These are phyloP conservation scores for Quercus phellos DNA, from an alignment of 331 rosid genomes.

Conservation along the genomic window DNA sequence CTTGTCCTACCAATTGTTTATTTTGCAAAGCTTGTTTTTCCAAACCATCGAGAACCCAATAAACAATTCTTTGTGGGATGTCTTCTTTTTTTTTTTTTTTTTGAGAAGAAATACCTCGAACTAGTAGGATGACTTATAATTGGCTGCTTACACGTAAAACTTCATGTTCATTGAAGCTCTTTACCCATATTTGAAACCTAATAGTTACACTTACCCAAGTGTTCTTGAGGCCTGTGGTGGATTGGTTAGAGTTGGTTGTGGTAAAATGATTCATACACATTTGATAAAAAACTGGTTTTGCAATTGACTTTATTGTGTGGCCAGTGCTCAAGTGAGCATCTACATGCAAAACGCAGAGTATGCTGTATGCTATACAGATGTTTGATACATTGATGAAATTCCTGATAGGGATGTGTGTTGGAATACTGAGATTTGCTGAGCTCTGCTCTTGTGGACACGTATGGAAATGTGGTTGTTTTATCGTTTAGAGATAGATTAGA, in stretches of 20 bases:
- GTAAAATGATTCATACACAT: constrained; percentile 44
- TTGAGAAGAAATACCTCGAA: too few species aligned
- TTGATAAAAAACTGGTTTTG: constrained; percentile 50
- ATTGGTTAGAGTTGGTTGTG: constrained; percentile 40
- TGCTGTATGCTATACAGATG: constrained; percentile 47
- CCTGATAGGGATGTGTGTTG: constrained; percentile 71
- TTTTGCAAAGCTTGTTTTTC: constrained; percentile 47
- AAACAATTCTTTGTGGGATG: constrained; percentile 60
- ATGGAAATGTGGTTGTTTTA: constrained; percentile 58
- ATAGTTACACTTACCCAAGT: constrained; percentile 65
- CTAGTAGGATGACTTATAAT: neutral
- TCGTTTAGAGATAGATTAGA: constrained; percentile 51
- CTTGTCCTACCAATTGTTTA: constrained; percentile 39
- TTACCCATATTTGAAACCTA: constrained; percentile 41
- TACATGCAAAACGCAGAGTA: constrained; percentile 49
- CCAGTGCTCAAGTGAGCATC: constrained; percentile 56
- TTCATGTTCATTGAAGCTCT: constrained; percentile 55
- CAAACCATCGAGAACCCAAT: constrained; percentile 34
- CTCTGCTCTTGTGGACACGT: constrained; percentile 78
- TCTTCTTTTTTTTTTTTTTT: constrained; percentile 5
- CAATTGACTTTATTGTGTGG: constrained; percentile 49
- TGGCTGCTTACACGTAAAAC: constrained; percentile 61
- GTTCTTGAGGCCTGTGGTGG: constrained; percentile 71
- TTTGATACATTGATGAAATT: constrained; percentile 47
- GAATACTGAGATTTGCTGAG: constrained; percentile 69